A percentile compares a stretch with the other conserved stretches of the same genome.
Conservation (phyloP, 441 rosid species). For the Jatropha podagrica region DNA sequence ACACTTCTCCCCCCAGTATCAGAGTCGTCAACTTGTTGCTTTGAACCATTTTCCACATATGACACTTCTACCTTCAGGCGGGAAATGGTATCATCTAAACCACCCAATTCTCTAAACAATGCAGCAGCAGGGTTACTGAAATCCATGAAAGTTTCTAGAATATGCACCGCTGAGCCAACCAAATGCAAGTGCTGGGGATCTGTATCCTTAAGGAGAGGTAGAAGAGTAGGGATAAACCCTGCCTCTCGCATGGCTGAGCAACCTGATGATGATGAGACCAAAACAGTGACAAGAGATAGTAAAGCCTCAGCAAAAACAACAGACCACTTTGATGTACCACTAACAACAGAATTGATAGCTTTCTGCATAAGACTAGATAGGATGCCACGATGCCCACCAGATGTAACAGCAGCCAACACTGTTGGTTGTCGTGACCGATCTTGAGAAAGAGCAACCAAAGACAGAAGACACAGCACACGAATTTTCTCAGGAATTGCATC, state of each 20-base stretch:
- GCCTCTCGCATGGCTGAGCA: conserved; percentile 98
- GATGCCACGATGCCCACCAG: conserved; percentile 93
- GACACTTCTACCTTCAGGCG: conserved; percentile 87
- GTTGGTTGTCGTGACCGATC: conserved; percentile 89
- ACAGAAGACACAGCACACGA: conserved; percentile 66
- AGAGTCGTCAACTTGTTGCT: conserved; percentile 56
- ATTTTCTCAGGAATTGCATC: conserved; percentile 90
- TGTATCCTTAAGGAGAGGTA: conserved; percentile 94
- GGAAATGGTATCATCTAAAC: conserved; percentile 88
- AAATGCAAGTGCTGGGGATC: conserved; percentile 92
- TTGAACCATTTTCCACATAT: conserved; percentile 54
- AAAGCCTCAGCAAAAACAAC: conserved; percentile 94
- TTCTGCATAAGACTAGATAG: conserved; percentile 93
- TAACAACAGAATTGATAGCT: conserved; percentile 77
- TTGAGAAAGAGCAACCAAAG: conserved; percentile 91
- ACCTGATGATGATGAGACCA: conserved; percentile 92
- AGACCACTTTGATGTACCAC: conserved; percentile 72
- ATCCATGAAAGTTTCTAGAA: conserved; percentile 95
- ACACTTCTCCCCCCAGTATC: conserved; percentile 43
- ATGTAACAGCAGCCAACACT: conserved; percentile 84
- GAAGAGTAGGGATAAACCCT: conserved; percentile 88
- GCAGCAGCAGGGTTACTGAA: conserved; percentile 95
- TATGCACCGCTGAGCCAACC: conserved; percentile 87
- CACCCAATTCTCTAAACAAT: conserved; percentile 95
- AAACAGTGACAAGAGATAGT: conserved; percentile 82